Evolutionary conservation across 345 rosid species (phyloP).

Genomic region (Theobroma cacao): DNA sequence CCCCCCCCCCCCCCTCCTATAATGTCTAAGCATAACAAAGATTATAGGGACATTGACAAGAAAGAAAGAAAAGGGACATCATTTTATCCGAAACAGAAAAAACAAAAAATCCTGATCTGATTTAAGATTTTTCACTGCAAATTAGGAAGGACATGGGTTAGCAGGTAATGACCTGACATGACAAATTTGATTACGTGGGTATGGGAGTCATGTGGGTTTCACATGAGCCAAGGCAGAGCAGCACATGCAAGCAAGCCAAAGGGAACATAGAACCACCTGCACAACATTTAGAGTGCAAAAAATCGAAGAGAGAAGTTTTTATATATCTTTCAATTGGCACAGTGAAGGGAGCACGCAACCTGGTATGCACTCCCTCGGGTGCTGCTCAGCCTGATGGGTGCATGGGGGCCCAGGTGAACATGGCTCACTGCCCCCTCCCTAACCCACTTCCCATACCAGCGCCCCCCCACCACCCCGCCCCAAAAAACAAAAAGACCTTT

Average conservation of each 20-base stretch:
- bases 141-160: not conserved
- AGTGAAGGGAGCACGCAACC: slow-evolving; percentile 23
- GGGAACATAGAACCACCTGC: slow-evolving; percentile 63
- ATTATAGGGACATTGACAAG: slow-evolving; percentile 34
- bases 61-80: not conserved
- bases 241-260: slow-evolving; percentile 44
- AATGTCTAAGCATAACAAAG: slow-evolving; percentile 19
- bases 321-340: not conserved
- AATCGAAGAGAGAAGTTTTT: too few relatives aligned
- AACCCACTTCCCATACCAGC: slow-evolving; percentile 35
- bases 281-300: not conserved
- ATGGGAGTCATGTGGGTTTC: slow-evolving; percentile 64
- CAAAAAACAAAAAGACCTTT: not conserved
- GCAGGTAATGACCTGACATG: not conserved
- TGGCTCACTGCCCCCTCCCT: slow-evolving; percentile 32
- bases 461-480: too few relatives aligned
- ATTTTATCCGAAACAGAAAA: not conserved
- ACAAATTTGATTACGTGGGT: slow-evolving; percentile 26
- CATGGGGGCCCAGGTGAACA: slow-evolving; percentile 42
- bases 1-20: not conserved
- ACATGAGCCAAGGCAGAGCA: slow-evolving; percentile 37
- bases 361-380: slow-evolving; percentile 21
- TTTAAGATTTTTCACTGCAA: not conserved
- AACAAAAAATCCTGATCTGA: not conserved
- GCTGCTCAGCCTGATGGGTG: slow-evolving; percentile 30